phyloP scores from a whole-genome alignment of 192 early-diverging fungal species.

The Backusella westeae region DNA sequence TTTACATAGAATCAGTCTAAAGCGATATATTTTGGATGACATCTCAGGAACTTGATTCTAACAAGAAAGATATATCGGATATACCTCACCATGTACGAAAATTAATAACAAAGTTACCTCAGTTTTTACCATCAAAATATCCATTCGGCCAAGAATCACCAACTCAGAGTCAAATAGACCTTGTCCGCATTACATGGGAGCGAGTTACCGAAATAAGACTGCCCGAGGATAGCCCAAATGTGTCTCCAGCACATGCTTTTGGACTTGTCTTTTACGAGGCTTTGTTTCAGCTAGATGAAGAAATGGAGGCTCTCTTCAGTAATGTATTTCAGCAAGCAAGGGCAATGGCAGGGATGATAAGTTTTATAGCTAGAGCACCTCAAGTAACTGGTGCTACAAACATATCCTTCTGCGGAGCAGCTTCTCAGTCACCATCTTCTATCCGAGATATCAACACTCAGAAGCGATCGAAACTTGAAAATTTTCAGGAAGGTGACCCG shows the following conservation, averaged over 20 bases:
- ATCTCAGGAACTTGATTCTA: neutral
- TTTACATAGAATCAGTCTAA: neutral
- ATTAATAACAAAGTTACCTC: neutral
- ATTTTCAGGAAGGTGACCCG: neutral
- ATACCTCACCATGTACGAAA: neutral
- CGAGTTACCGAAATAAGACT: constrained; percentile 16
- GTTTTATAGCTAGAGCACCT: constrained; percentile 16
- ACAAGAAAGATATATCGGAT: neutral
- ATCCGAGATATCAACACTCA: constrained; percentile 12
- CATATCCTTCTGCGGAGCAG: neutral
- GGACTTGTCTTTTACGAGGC: constrained; percentile 21
- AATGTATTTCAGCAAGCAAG: constrained; percentile 31
- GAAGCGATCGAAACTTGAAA: neutral
- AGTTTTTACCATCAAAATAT: neutral
- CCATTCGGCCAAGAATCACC: constrained; percentile 2
- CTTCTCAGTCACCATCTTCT: neutral
- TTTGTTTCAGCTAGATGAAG: constrained; percentile 24
- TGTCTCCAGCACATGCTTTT: constrained; percentile 27
- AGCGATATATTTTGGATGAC: neutral
- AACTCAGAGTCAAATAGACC: constrained; percentile 19
- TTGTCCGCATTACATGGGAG: constrained; percentile 21
- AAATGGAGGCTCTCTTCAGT: constrained; percentile 12
- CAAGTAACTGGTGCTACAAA: neutral
- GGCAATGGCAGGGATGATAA: constrained; percentile 28
- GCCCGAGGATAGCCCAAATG: neutral